Percentiles rank a stretch among this genome's conserved stretches.
Conservation (phyloP, 2,329 filamentous ascomycete species). For the Hypocrella siamensis region DNA sequence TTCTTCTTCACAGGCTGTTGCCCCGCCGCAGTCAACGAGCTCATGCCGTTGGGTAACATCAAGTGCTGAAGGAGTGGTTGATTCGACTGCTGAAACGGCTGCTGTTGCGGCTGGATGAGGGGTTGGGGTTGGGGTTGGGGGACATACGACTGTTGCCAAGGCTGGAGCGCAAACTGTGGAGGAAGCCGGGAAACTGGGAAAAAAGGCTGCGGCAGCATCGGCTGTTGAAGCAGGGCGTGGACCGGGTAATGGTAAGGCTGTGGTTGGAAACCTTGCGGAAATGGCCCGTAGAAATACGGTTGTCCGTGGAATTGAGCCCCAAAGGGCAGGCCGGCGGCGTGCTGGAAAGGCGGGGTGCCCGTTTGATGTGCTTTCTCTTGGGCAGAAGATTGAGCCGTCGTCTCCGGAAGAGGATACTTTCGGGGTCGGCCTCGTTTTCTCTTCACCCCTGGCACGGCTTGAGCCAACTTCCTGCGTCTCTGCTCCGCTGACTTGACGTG, state of each 20-base stretch:
- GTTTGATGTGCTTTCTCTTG: slow-evolving; percentile 1
- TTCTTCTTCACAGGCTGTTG: slow-evolving; percentile 7
- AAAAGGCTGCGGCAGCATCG: slow-evolving; percentile 3
- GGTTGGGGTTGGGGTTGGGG: slow-evolving; percentile 1
- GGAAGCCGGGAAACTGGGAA: slow-evolving; percentile 1
- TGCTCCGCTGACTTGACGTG: no score
- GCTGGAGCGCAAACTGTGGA: slow-evolving; percentile 1
- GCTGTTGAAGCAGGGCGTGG: slow-evolving; percentile 1
- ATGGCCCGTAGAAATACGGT: slow-evolving; percentile 2
- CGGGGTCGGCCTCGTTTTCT: slow-evolving; percentile 4
- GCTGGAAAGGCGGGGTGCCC: not conserved
- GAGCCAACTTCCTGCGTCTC: not conserved
- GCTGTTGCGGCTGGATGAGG: not conserved
- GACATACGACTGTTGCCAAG: slow-evolving; percentile 1
- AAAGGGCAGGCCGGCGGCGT: slow-evolving; percentile 1
- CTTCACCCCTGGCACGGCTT: slow-evolving; percentile 1
- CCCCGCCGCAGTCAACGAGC: not conserved
- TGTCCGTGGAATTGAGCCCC: slow-evolving; percentile 2
- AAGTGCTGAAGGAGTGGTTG: slow-evolving; percentile 2
- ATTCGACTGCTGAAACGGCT: slow-evolving; percentile 1
- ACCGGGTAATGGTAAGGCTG: slow-evolving; percentile 2
- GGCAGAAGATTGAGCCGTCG: not conserved
- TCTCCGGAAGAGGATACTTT: slow-evolving; percentile 2
- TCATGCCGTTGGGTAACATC: not conserved
- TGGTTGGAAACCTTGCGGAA: slow-evolving; percentile 2